Conservation (phyloP, 148 eudicot species). For the Dianthus caryophyllus region DNA sequence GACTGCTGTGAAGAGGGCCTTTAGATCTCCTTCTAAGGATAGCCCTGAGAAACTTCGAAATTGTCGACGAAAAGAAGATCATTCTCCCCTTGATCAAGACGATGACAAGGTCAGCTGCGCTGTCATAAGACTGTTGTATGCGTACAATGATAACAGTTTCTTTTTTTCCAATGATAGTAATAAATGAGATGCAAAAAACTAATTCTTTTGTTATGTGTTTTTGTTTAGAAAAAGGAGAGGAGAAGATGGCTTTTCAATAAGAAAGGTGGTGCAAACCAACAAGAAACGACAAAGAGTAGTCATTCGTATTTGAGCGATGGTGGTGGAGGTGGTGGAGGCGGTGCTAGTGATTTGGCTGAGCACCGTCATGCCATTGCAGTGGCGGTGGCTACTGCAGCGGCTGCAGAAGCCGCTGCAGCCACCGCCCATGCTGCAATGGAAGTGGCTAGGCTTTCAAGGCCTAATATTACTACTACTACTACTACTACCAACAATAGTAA, state of each 20-base stretch:
- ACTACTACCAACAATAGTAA: conserved; percentile 18
- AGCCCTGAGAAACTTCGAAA: conserved; percentile 36
- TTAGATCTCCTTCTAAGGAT: conserved; percentile 69
- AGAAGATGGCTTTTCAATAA: conserved; percentile 80
- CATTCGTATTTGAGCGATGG: conserved; percentile 11
- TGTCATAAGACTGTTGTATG: no score
- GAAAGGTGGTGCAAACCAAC: conserved; percentile 31
- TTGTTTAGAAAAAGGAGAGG: conserved; percentile 53
- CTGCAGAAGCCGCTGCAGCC: conserved; percentile 64
- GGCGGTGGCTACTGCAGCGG: conserved; percentile 60
- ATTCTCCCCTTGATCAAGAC: conserved; percentile 36
- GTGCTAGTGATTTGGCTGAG: conserved; percentile 26
- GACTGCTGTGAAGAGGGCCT: conserved; percentile 73
- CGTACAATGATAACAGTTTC: no score
- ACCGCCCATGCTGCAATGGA: conserved; percentile 65
- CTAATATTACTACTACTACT: conserved; percentile 19
- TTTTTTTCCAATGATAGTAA: no score
- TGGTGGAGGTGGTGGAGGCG: not conserved
- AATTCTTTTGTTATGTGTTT: conserved; percentile 5
- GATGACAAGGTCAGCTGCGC: conserved; percentile 50
- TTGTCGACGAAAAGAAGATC: conserved; percentile 42
- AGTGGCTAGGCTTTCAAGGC: conserved; percentile 30
- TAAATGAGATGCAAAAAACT: no score
- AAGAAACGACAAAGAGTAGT: conserved; percentile 30
- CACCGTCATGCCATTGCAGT: conserved; percentile 59